These are phyloP conservation scores for Carex littledalei DNA, from an alignment of 176 grass and related monocot genomes.

Conservation along the genomic window DNA sequence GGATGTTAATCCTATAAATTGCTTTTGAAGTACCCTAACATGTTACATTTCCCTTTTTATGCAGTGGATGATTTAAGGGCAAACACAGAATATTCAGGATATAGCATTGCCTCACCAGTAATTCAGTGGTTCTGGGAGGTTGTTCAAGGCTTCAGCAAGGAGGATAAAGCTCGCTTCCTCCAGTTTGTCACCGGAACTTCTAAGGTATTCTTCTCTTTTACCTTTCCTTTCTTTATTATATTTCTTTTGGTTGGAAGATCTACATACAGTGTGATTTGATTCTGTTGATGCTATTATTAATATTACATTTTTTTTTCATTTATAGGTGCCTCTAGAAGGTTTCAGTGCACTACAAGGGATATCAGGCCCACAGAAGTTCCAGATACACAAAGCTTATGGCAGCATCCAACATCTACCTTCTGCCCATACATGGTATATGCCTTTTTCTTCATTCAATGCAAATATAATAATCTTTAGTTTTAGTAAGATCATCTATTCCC, in stretches of 20 bases:
- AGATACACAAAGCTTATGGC: conserved; percentile 99
- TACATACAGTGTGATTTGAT: background rate
- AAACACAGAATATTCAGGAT: conserved; percentile 97
- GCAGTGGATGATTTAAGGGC: conserved; percentile 93
- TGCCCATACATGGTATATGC: conserved; percentile 91
- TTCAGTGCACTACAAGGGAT: conserved; percentile 96
- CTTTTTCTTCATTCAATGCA: background rate
- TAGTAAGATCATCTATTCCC: background rate
- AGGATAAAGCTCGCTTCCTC: conserved; percentile 96
- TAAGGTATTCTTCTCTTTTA: conserved; percentile 45
- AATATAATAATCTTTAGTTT: background rate
- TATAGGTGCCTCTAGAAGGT: conserved; percentile 88
- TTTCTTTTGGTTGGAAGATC: conserved; percentile 2
- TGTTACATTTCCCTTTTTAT: conserved; percentile 12
- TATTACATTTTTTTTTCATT: conserved; percentile 16
- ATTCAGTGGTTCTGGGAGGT: conserved; percentile 99
- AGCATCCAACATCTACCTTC: conserved; percentile 91
- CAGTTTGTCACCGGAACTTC: conserved; percentile 99
- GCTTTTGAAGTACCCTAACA: background rate
- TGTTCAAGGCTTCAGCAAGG: conserved; percentile 89
- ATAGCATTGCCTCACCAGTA: conserved; percentile 88
- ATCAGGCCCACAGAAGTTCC: conserved; percentile 80
- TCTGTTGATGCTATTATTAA: background rate
- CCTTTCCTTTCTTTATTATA: background rate
- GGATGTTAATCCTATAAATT: background rate